These are phyloP conservation scores for Colletotrichum sp. DNA, from an alignment of 2,329 filamentous ascomycete genomes.

Conservation along the genomic window DNA sequence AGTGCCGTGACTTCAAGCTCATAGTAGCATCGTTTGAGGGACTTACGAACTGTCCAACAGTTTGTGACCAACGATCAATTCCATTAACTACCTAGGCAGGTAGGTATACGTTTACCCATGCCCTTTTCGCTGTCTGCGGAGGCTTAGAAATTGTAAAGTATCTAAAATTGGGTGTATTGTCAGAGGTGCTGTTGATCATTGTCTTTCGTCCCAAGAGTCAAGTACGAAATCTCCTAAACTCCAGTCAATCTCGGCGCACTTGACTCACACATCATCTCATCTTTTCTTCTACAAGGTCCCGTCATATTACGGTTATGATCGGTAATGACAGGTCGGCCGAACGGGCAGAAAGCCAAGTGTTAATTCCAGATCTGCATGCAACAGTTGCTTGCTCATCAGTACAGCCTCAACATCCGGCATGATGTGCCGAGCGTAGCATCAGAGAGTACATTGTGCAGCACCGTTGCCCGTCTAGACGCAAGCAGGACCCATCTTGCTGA, in stretches of 20 bases:
- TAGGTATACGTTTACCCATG: too few relatives aligned
- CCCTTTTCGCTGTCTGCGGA: background rate
- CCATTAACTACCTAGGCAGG: background rate
- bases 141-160: fast-evolving
- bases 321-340: background rate
- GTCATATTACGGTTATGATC: background rate
- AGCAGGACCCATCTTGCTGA: background rate
- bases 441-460: background rate
- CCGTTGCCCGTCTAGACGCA: background rate
- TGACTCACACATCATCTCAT: background rate
- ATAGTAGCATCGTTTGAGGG: background rate
- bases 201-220: background rate
- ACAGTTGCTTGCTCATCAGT: background rate
- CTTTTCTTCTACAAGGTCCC: background rate
- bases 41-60: fast-evolving
- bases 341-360: background rate
- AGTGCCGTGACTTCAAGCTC: background rate
- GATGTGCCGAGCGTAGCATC: background rate
- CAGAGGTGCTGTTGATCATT: background rate
- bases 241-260: background rate
- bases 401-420: background rate
- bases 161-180: background rate
- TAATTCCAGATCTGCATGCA: background rate
- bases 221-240: background rate
- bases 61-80: background rate